A percentile compares a stretch with the other conserved stretches of the same genome.
Evolutionary conservation across 1,284 basidiomycete genomes (phyloP).

Genomic region (Sporisorium reilianum): DNA sequence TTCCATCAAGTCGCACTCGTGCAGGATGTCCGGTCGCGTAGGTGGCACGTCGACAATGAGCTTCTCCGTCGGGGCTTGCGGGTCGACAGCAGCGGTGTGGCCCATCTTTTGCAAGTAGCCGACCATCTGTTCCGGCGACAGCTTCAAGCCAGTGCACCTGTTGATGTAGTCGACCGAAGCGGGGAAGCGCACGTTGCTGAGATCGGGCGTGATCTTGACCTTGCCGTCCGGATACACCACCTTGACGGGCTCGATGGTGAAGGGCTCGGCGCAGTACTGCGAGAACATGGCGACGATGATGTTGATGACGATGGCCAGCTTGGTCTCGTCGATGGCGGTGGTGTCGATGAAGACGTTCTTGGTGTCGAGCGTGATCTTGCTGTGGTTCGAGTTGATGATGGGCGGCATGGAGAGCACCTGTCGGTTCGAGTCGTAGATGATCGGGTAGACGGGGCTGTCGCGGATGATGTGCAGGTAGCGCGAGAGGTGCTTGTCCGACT

Average conservation of each 20-base stretch:
- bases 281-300: slow-evolving; percentile 97
- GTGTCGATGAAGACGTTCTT: slow-evolving; percentile 96
- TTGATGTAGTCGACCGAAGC: slow-evolving; percentile 92
- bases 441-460: slow-evolving; percentile 94
- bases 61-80: slow-evolving; percentile 73
- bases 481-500: slow-evolving; percentile 92
- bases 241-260: slow-evolving; percentile 72
- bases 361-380: slow-evolving; percentile 95
- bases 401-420: slow-evolving; percentile 95
- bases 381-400: slow-evolving; percentile 77
- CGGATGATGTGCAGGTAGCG: slow-evolving; percentile 92
- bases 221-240: slow-evolving; percentile 73
- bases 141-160: slow-evolving; percentile 87
- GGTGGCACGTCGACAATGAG: slow-evolving; percentile 83
- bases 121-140: slow-evolving; percentile 76
- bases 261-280: slow-evolving; percentile 92
- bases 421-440: slow-evolving; percentile 92
- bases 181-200: slow-evolving; percentile 79
- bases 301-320: slow-evolving; percentile 93
- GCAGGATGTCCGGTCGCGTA: slow-evolving; percentile 94
- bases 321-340: slow-evolving; percentile 97
- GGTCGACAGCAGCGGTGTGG: slow-evolving; percentile 56
- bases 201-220: slow-evolving; percentile 82
- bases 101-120: slow-evolving; percentile 81
- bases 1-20: slow-evolving; percentile 98